These are phyloP conservation scores for Ophiocordyceps camponoti-saundersi DNA, from an alignment of 2,329 filamentous ascomycete species.

Conservation along the genomic window DNA sequence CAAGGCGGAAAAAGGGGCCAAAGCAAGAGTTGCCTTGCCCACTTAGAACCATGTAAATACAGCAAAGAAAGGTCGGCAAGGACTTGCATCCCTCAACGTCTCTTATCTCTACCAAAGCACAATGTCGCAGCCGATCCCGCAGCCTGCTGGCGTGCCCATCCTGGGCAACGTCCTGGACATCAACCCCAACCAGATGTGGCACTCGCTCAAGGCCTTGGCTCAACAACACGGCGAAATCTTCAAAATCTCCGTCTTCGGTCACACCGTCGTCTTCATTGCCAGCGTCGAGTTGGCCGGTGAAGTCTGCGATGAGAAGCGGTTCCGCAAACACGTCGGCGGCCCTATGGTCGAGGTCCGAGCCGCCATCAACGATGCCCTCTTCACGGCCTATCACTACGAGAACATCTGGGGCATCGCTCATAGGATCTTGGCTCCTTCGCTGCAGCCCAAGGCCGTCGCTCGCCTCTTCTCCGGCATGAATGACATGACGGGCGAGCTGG, in stretches of 20 bases:
- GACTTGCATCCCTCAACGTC: no score
- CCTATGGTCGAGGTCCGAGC: conserved; percentile 34
- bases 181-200: conserved; percentile 17
- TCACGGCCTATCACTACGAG: conserved; percentile 32
- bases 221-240: conserved; percentile 21
- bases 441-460: conserved; percentile 16
- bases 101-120: no score
- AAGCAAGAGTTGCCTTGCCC: no score
- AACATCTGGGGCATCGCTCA: conserved; percentile 31
- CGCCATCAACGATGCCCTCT: conserved; percentile 31
- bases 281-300: conserved; percentile 28
- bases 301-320: conserved; percentile 33
- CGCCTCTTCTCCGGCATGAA: conserved; percentile 27
- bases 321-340: conserved; percentile 35
- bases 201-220: conserved; percentile 16
- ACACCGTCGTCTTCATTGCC: conserved; percentile 25
- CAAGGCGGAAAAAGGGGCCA: no score
- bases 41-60: no score
- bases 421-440: conserved; percentile 30
- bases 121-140: conserved; percentile 18
- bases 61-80: no score
- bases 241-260: conserved; percentile 16
- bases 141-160: conserved; percentile 16
- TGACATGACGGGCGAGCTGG: conserved; percentile 27
- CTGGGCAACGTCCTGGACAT: conserved; percentile 19